Evolutionary conservation across 2,329 filamentous ascomycete genomes (phyloP).

Genomic region (Aureobasidium subglaciale): DNA sequence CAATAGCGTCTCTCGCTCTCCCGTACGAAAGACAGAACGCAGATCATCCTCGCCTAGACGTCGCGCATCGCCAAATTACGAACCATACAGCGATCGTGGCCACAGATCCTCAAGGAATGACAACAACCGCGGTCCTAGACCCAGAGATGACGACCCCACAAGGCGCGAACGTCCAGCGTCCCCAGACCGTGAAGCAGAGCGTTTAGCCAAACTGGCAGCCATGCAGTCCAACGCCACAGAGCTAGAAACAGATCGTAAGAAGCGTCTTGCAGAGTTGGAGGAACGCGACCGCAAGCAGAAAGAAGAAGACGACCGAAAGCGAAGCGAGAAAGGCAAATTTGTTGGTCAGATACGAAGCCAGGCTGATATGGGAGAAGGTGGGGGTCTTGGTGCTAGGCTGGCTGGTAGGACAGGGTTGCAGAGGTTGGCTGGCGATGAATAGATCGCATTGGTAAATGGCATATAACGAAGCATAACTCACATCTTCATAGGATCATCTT

Average conservation of each 20-base stretch:
- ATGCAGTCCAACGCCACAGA: slow-evolving; percentile 44
- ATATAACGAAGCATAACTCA: neutral
- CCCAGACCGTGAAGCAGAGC: slow-evolving; percentile 26
- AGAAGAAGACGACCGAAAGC: slow-evolving; percentile 55
- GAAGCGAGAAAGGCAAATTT: slow-evolving; percentile 31
- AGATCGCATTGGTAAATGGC: neutral
- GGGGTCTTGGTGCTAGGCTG: slow-evolving; percentile 14
- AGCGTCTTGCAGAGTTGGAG: slow-evolving; percentile 59
- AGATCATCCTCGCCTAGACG: slow-evolving; percentile 5
- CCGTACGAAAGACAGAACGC: slow-evolving; percentile 13
- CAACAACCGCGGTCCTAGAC: neutral
- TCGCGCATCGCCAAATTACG: slow-evolving; percentile 14
- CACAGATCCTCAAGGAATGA: neutral
- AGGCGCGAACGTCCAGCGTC: slow-evolving; percentile 10
- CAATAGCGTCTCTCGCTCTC: slow-evolving; percentile 10
- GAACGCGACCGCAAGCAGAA: slow-evolving; percentile 57
- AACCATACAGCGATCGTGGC: slow-evolving; percentile 5
- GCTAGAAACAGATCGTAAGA: slow-evolving; percentile 62
- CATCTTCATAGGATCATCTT: neutral
- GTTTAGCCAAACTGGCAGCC: slow-evolving; percentile 31
- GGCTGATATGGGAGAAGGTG: slow-evolving; percentile 22
- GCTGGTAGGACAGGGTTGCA: slow-evolving; percentile 16
- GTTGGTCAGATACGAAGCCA: slow-evolving; percentile 28
- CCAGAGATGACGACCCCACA: neutral
- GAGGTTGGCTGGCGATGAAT: slow-evolving; percentile 12